Evolutionary conservation across 768 basidiomycete genomes (phyloP), one percentile per base, ranked within the genome.

Genomic region (Lactifluus hygrophoroides): DNA sequence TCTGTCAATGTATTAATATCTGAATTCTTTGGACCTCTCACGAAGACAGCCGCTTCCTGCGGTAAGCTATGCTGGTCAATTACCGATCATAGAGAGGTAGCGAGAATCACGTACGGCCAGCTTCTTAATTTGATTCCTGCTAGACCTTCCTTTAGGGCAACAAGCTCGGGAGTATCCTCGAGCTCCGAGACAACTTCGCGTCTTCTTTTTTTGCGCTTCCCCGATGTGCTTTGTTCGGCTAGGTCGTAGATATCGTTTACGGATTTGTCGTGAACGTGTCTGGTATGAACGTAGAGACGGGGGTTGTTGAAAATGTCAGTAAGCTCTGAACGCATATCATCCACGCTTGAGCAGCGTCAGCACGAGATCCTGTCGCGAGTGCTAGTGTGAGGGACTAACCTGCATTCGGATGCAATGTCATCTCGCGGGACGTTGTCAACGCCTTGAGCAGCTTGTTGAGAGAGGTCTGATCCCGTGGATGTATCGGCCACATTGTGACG

Each of bases 11-110:
- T 76, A 65, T 90, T 90, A 51, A 80, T 76, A 66, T 90, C 88
- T 0, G 85, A 76, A 64, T 80, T 80, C 65, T 79, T 84, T 27
- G 84, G 74, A 3, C 81, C 72, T 30, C 87, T 78, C 67, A 85
- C 78, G 66, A 88, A 89, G 19, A 78, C 69, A 0, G 78, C 78
- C 11, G 86, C 74, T 56, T 81, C 80, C 56, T 74, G 65, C 19
- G 74, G 70, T 40, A 85, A 66, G 58, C 85, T 87, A 43, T 23
- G 17, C 30, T 8, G 14, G 54, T 58, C 21, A 54, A 23, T 19
- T 27, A 58, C 57, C 37, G 60, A 35, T 58, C 58, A 47, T 25
- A 32, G 52, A 40, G 44, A 19, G 27, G 2, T 32, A 17, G 37
- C 23, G 21, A 54, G 40, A 46, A n/a, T n/a, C 14, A 70, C 84